phyloP scores from a whole-genome alignment of 2,329 filamentous ascomycete species.

The Alternaria angustiovoidea region DNA sequence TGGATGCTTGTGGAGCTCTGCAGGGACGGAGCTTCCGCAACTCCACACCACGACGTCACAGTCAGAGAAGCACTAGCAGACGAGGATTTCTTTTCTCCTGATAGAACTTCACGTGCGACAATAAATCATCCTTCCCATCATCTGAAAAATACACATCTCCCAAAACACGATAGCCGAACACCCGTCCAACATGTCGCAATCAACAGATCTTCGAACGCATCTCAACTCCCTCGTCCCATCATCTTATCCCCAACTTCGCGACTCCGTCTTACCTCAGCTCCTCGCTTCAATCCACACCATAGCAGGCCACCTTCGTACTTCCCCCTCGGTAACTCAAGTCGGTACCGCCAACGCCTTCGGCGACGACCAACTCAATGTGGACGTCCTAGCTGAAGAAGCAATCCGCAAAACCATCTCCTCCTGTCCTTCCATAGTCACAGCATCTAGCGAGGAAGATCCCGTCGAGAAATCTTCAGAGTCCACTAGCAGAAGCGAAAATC shows the following conservation, averaged over 20 bases:
- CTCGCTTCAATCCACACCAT: slow-evolving; percentile 27
- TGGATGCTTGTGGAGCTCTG: slow-evolving; percentile 7
- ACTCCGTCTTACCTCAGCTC: slow-evolving; percentile 25
- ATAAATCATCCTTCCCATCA: neutral
- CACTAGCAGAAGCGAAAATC: slow-evolving; percentile 28
- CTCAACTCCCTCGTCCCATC: slow-evolving; percentile 10
- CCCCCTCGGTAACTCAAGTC: slow-evolving; percentile 29
- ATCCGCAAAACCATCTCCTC: slow-evolving; percentile 64
- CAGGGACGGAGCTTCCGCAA: neutral
- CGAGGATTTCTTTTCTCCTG: slow-evolving; percentile 8
- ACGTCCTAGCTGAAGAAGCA: slow-evolving; percentile 64
- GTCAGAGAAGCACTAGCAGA: slow-evolving; percentile 3
- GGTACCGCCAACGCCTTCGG: slow-evolving; percentile 63
- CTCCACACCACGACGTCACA: slow-evolving; percentile 21
- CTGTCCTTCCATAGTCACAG: slow-evolving; percentile 62
- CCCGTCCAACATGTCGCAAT: slow-evolving; percentile 6
- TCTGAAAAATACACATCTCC: neutral
- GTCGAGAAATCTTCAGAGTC: slow-evolving; percentile 50
- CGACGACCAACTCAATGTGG: slow-evolving; percentile 65
- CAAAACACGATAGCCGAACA: neutral
- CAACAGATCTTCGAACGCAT: slow-evolving; percentile 8
- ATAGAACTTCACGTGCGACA: neutral
- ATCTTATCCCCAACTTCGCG: slow-evolving; percentile 13
- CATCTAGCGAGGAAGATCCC: slow-evolving; percentile 70
- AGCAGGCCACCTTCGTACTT: slow-evolving; percentile 22